Evolutionary conservation across 495 filamentous ascomycete species (phyloP).

Genomic region (Talaromyces proteolyticus): DNA sequence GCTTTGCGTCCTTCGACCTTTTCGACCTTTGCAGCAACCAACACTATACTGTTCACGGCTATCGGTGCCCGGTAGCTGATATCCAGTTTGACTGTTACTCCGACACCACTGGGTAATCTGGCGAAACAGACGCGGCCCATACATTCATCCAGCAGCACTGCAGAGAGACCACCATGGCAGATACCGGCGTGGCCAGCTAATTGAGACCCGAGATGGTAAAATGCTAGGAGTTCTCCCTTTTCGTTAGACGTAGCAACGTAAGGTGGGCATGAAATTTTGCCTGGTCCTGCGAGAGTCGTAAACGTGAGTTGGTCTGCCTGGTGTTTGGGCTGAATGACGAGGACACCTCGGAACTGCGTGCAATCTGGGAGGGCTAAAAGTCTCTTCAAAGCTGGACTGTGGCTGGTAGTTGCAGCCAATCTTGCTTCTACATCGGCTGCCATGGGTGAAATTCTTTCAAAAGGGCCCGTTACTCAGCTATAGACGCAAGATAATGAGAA

Average conservation of each 20-base stretch:
- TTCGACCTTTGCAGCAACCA: conserved; percentile 71
- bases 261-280: conserved; percentile 77
- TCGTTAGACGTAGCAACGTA: conserved; percentile 58
- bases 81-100: conserved; percentile 88
- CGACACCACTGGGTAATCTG: conserved; percentile 82
- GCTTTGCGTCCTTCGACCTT: conserved; percentile 94
- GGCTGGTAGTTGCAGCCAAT: neutral
- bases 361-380: neutral
- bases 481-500: neutral
- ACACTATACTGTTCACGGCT: conserved; percentile 66
- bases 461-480: conserved; percentile 1
- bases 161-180: conserved; percentile 84
- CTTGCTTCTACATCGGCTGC: conserved; percentile 4
- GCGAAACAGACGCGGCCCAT: conserved; percentile 86
- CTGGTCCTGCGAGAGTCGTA: conserved; percentile 61
- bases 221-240: conserved; percentile 61
- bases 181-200: conserved; percentile 90
- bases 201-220: conserved; percentile 76
- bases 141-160: conserved; percentile 89
- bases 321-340: neutral
- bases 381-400: neutral
- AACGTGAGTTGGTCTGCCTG: conserved; percentile 7
- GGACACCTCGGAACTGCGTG: conserved; percentile 1
- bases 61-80: conserved; percentile 86
- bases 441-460: neutral